A percentile compares a stretch with the other conserved stretches of the same genome.
Conservation (phyloP, 2,329 filamentous ascomycete genomes). For the Monosporascus sp. region DNA sequence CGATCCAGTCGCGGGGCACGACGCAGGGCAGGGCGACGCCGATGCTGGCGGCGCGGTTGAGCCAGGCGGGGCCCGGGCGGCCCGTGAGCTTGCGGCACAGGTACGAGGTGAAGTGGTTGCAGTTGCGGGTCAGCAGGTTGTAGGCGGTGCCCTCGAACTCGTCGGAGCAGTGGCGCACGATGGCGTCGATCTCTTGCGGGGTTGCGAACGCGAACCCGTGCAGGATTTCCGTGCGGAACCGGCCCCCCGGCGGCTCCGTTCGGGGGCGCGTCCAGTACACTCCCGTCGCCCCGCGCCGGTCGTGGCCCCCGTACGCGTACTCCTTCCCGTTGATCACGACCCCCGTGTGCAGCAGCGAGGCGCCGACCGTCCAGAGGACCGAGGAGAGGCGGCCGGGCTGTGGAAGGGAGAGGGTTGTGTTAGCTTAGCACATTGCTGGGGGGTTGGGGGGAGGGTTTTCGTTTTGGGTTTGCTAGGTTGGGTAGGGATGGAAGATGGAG, state of each 20-base stretch:
- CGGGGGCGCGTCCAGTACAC: slow-evolving; percentile 78
- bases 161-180: slow-evolving; percentile 63
- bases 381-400: slow-evolving; percentile 71
- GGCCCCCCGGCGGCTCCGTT: slow-evolving; percentile 69
- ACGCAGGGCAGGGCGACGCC: slow-evolving; percentile 76
- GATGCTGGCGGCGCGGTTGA: slow-evolving; percentile 80
- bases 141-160: slow-evolving; percentile 72
- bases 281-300: slow-evolving; percentile 63
- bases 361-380: slow-evolving; percentile 70
- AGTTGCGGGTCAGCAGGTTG: slow-evolving; percentile 78
- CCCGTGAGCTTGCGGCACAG: slow-evolving; percentile 70
- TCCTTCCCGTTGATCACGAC: slow-evolving; percentile 75
- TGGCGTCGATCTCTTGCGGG: slow-evolving; percentile 62
- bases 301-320: slow-evolving; percentile 82
- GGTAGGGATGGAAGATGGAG: slow-evolving; percentile 1
- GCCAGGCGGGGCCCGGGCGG: slow-evolving; percentile 63
- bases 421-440: not conserved
- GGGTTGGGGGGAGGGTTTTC: not conserved
- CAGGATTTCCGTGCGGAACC: slow-evolving; percentile 67
- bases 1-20: slow-evolving; percentile 76
- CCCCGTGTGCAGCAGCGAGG: slow-evolving; percentile 74
- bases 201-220: slow-evolving; percentile 73
- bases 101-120: slow-evolving; percentile 81
- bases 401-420: slow-evolving; percentile 2
- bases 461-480: not conserved